Evolutionary conservation across 768 basidiomycete species (phyloP), one percentile per base, ranked within the genome.

Genomic region (Lactarius quietus): DNA sequence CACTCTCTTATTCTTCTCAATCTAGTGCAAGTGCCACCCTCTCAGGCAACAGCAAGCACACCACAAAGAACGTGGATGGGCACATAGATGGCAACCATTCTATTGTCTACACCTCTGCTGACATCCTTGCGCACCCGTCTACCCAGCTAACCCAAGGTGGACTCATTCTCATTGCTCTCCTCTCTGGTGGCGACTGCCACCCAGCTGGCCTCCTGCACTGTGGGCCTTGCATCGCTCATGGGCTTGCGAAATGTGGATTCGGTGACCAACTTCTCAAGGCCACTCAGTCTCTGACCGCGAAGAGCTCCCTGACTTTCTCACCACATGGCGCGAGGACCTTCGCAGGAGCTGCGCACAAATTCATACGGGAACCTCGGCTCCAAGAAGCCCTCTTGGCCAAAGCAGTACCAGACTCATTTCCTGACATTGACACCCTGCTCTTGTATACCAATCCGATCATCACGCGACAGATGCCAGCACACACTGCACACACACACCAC

Each of bases 181-280:
- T 95, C 70, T 86, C 86, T n/a, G 95, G 95, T 0, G 95, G 95
- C 1, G 94, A 98, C 74, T 98, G 96, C 70, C 83, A 90, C 59
- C 84, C 84, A 57, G 88, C 80, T 17, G 90, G 90, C 18, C 76
- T 92, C 9, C 72, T 78, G 10, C 80, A 87, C 6, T 92, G 87
- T 70, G 93, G 93, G 3, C 78, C 83, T 28, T 81, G 81, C 26
- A 92, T 85, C 55, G 86, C 94, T 0, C 85, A 86, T 54, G 93
- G 83, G 12, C 84, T 98, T 1, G 92, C 93, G 0, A 84, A 84
- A 68, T 89, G 88, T 62, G 93, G 93, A 1, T 87, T 94, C 63
- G 89, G 92, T 0, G 86, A 92, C 70, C 76, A 82, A 18, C 79
- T 93, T 10, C 76, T 86, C 63, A 72, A 85, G 67, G 86, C 89